Conservation (phyloP, 2,329 filamentous ascomycete genomes). For the Epichloe glyceriae region DNA sequence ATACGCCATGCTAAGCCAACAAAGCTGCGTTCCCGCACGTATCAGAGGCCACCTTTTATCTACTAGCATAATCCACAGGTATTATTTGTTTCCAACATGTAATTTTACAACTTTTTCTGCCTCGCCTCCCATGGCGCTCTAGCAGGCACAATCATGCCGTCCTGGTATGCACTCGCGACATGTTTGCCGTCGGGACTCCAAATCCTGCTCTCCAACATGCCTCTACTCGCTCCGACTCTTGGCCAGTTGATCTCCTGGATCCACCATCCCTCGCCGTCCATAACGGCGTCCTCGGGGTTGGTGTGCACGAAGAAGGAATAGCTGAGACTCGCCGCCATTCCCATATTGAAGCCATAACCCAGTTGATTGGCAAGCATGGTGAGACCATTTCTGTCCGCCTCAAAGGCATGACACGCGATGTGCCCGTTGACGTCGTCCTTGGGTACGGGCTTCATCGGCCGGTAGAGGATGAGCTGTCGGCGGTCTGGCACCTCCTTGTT, state of each 20-base stretch:
- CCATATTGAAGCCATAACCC: conserved; percentile 30
- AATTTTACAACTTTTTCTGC: conserved; percentile 13
- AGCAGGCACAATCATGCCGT: conserved; percentile 29
- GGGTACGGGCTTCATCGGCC: conserved; percentile 30
- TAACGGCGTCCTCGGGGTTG: conserved; percentile 33
- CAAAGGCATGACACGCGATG: conserved; percentile 35
- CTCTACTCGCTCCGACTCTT: conserved; percentile 31
- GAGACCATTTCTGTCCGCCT: conserved; percentile 40
- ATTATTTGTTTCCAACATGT: too few species aligned
- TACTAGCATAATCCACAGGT: background rate
- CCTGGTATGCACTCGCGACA: conserved; percentile 42
- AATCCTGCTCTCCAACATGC: conserved; percentile 34
- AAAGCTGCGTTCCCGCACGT: background rate
- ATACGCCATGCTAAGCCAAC: background rate
- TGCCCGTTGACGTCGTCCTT: conserved; percentile 29
- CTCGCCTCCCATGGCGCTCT: conserved; percentile 10
- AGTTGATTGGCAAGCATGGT: conserved; percentile 37
- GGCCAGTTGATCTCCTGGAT: conserved; percentile 39
- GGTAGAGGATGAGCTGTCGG: conserved; percentile 37
- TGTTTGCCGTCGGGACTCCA: conserved; percentile 42
- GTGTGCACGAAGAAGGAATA: conserved; percentile 41
- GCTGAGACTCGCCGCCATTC: conserved; percentile 31
- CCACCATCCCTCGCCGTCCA: conserved; percentile 38
- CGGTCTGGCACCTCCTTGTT: conserved; percentile 28
- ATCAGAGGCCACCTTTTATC: background rate